These are phyloP conservation scores for Malus fusca DNA, from an alignment of 306 rosid genomes.

Conservation along the genomic window DNA sequence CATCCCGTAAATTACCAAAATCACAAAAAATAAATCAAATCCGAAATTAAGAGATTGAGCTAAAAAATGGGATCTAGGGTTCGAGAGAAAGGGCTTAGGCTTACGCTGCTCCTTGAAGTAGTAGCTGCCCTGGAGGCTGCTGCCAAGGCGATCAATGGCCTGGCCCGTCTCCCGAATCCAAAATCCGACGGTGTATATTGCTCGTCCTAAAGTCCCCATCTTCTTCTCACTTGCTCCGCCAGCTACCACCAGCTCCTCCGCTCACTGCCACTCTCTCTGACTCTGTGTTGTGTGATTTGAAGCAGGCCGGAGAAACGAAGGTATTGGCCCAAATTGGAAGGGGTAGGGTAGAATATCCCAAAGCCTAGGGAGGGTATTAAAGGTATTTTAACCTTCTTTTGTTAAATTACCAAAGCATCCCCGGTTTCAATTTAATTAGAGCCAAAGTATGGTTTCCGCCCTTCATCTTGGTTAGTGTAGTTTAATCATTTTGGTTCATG, in stretches of 20 bases:
- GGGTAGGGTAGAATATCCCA: constrained; percentile 17
- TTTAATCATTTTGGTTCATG: no score
- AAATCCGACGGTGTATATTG: constrained; percentile 65
- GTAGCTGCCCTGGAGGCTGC: constrained; percentile 70
- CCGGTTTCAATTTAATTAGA: no score
- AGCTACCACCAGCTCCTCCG: background rate
- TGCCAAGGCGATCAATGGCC: constrained; percentile 80
- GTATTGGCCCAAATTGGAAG: background rate
- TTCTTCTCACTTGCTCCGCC: background rate
- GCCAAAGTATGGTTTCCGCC: no score
- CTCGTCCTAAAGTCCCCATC: constrained; percentile 80
- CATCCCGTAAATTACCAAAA: background rate
- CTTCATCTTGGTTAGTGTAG: no score
- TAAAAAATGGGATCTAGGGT: constrained; percentile 9
- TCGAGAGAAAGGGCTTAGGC: background rate
- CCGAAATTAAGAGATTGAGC: background rate
- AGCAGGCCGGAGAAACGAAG: constrained; percentile 8
- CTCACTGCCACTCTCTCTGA: constrained; percentile 4
- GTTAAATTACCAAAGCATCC: background rate
- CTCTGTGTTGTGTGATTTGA: background rate
- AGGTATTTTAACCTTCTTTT: background rate
- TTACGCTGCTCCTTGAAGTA: constrained; percentile 70
- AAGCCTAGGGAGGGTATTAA: constrained; percentile 15
- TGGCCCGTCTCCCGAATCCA: constrained; percentile 87
- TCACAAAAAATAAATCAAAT: background rate